Percentiles rank a stretch among this genome's conserved stretches.
These are phyloP conservation scores for Chlamydomonas urium DNA, from an alignment of 139 green algal species.

Conservation along the genomic window DNA sequence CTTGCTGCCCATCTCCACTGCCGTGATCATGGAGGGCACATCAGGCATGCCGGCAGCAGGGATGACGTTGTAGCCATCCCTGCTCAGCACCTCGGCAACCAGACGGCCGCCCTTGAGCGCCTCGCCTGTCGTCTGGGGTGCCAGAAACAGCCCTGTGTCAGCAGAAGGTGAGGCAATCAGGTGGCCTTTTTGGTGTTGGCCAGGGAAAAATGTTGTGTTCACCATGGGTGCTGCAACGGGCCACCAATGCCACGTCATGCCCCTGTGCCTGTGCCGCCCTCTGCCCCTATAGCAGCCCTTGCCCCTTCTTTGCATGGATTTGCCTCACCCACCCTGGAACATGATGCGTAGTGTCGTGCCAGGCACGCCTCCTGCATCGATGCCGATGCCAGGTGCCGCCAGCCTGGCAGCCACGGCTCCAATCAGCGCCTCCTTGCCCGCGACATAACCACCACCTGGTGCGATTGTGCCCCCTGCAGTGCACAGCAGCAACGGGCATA, in stretches of 20 bases:
- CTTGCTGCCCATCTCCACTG: conserved; percentile 66
- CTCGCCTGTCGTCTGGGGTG: conserved; percentile 86
- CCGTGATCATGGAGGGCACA: conserved; percentile 79
- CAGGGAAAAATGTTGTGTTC: too few relatives aligned
- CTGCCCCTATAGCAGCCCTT: too few relatives aligned
- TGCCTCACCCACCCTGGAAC: conserved; percentile 48
- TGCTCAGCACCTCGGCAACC: conserved; percentile 61
- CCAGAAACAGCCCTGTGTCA: conserved; percentile 65
- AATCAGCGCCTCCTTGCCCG: conserved; percentile 73
- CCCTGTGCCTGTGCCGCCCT: too few relatives aligned
- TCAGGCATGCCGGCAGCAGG: conserved; percentile 38
- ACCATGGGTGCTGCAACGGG: too few relatives aligned
- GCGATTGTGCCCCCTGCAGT: conserved; percentile 78
- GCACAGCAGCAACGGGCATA: not conserved
- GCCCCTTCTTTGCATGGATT: not conserved
- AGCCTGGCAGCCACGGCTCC: conserved; percentile 66
- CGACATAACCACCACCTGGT: conserved; percentile 88
- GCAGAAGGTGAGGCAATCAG: not conserved
- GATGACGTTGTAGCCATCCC: conserved; percentile 54
- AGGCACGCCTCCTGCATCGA: conserved; percentile 72
- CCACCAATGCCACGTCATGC: too few relatives aligned
- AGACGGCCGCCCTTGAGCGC: conserved; percentile 88
- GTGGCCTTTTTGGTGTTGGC: too few relatives aligned
- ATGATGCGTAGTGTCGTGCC: conserved; percentile 75
- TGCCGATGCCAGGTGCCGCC: conserved; percentile 79